These are phyloP conservation scores for Cucumis hystrix DNA, from an alignment of 306 rosid genomes.

Conservation along the genomic window DNA sequence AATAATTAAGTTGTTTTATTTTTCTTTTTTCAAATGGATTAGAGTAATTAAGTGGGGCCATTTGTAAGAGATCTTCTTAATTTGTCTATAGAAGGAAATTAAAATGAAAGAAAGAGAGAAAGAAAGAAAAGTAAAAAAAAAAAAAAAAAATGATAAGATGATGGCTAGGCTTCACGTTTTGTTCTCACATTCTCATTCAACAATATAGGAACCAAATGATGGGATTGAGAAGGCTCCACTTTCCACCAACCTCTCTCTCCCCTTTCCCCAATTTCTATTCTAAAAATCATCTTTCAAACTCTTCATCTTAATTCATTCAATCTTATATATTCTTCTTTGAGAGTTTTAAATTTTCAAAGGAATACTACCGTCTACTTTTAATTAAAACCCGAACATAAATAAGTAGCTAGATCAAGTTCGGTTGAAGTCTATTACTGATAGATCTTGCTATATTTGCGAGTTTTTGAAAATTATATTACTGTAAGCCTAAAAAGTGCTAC, in stretches of 20 bases:
- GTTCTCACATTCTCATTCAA: neutral
- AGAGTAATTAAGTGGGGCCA: neutral
- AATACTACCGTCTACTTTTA: too few species aligned
- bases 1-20: too few species aligned
- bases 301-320: neutral
- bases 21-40: neutral
- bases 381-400: too few species aligned
- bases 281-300: neutral
- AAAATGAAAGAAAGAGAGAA: neutral
- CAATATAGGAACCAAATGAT: slow-evolving; percentile 1
- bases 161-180: slow-evolving; percentile 8
- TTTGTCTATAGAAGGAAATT: neutral
- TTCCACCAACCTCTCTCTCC: neutral
- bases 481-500: too few species aligned
- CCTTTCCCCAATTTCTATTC: neutral
- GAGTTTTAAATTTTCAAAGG: too few species aligned
- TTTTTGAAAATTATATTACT: too few species aligned
- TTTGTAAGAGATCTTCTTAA: neutral
- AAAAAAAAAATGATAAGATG: neutral
- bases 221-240: slow-evolving; percentile 4
- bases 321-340: too few species aligned
- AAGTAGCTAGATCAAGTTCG: too few species aligned
- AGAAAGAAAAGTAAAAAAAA: neutral
- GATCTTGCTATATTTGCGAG: too few species aligned
- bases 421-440: too few species aligned